Base-by-base conservation (phyloP, 169 alveolate genomes). In the Perkinsus chesapeaki region DNA sequence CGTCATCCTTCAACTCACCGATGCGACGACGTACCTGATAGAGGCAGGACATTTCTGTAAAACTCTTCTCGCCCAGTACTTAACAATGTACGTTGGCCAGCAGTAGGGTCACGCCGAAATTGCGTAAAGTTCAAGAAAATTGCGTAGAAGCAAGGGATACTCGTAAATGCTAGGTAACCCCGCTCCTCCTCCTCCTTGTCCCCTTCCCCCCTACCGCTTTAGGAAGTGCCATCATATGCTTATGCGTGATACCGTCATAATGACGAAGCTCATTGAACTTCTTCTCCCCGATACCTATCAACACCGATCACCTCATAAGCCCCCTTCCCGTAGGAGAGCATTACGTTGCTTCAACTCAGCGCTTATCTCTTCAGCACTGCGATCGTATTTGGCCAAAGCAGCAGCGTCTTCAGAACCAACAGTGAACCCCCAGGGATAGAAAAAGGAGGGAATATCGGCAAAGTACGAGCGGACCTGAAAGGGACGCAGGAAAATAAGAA, bases 371-470 rank as follows among this genome's bases (percentile, higher is more conserved):
- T 31, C 47, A 73, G 91, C 91, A 27, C 12, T 39, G 92, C 48
- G 92, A 39, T 37, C 92, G 39, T 36, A 82, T 10, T 12, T 82
- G 39, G 39, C 92, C 1, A 39, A 31, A 7, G 92, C 92, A 0
- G 9, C 92, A 39, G 48, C 92, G 36, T 31, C 27, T 20, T 82
- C 43, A 37, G 92, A 82, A 3, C 48, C 92, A 3, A 82, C 92
- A 5, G 43, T 39, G 92, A 92, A 92, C 31, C 94, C 94, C 94
- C 94, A 92, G 90, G 94, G 94, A 39, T 39, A 23, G 48, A 93
- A 93, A 48, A 92, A 92, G 9, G 94, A 92, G 27, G 94, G 94
- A 39, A 92, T 73, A 23, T 92, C 94, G 0, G 39, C 39, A 3
- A 39, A 39, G 37, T 73, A 73, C 37, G 94, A 93, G 19, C 47